phyloP scores from a whole-genome alignment of 176 grass and related monocot genomes.

The Typha latifolia region DNA sequence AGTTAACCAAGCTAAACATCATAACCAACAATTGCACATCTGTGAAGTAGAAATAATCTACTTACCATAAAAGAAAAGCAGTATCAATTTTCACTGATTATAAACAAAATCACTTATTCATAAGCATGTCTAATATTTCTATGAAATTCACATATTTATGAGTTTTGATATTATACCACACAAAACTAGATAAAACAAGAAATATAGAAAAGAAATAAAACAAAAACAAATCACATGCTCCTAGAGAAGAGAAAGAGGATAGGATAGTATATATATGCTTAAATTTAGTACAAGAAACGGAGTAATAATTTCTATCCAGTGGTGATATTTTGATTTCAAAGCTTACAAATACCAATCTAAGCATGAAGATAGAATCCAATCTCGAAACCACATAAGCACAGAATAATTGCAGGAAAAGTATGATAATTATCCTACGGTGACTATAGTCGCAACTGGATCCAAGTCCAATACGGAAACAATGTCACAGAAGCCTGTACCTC shows the following conservation, averaged over 20 bases:
- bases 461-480: background rate
- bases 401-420: background rate
- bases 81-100: too few relatives aligned
- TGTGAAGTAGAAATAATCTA: too few relatives aligned
- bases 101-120: background rate
- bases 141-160: too few relatives aligned
- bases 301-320: too few relatives aligned
- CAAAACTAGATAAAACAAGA: background rate
- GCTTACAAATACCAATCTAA: background rate
- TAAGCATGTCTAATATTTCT: background rate
- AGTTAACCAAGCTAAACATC: background rate
- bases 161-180: background rate
- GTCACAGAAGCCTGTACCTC: conserved; percentile 43
- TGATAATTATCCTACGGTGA: too few relatives aligned
- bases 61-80: too few relatives aligned
- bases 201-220: background rate
- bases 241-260: background rate
- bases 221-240: background rate
- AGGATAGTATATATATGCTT: background rate
- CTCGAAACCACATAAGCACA: background rate
- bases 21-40: background rate
- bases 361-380: background rate
- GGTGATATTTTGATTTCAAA: too few relatives aligned
- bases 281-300: background rate
- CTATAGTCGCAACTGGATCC: too few relatives aligned